Base-by-base conservation (phyloP, 306 rosid genomes). In the Morella rubra region DNA sequence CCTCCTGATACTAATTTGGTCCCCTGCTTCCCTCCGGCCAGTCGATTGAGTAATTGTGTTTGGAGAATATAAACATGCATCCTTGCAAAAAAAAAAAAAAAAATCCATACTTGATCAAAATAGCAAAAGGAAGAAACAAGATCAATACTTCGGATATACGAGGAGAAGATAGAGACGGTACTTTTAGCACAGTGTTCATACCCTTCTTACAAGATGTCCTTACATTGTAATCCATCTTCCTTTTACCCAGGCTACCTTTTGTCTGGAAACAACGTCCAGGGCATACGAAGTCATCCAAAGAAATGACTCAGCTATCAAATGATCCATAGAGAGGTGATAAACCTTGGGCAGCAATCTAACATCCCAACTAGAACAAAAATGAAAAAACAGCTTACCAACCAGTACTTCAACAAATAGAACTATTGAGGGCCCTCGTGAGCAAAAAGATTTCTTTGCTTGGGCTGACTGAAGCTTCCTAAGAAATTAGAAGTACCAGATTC, bases 191-290 rank as follows among this genome's bases (percentile, higher is more conserved):
- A 10, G 4, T 16, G 55, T 51, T 10, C 3, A 51, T 46, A 46
- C 50, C 19, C 19, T 14, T 16, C 3, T 51, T 51, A 51, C 55
- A 51, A 51, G 14, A 51, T 27, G 12, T 46, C 50, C 50, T 46
- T 46, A 9, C 50, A 46, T 46, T 46, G 50, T 46, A 46, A 27
- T 46, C 12, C 50, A 46, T 46, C 0, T 46, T 2, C 19, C 44
- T 18, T 49, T 64, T 64, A 40, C 55, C 73, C 19, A 60, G 47
- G 20, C 18, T 41, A 64, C 41, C 70, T 64, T 64, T 64, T 15
- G 47, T 64, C 47, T 16, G 45, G 10, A 40, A 41, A 41, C 13
- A 18, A 64, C 49, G 40, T 64, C 70, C 7, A 1, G 40, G 45
- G 70, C 47, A 64, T 27, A 64, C 8, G 47, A 32, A 6, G 18